Evolutionary conservation across 1,284 basidiomycete species (phyloP).

Genomic region (Violaceomyces palustris): DNA sequence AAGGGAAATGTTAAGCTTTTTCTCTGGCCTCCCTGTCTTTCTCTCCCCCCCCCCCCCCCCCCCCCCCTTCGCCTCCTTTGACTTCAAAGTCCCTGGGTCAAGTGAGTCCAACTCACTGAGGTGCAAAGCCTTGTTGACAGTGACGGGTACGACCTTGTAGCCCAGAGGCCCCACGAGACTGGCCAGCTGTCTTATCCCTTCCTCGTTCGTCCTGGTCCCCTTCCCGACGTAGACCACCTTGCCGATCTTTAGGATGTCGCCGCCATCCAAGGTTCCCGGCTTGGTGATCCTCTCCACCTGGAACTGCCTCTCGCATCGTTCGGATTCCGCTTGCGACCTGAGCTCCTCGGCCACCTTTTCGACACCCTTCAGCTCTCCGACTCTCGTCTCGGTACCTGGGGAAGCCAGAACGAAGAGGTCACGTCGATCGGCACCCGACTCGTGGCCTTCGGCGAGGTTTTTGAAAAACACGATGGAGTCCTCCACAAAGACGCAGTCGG

Average conservation of each 20-base stretch:
- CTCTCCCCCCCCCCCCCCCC: too few species aligned
- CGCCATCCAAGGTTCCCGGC: constrained; percentile 19
- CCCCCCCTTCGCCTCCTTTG: too few species aligned
- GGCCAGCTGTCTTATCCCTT: constrained; percentile 9
- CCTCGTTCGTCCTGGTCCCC: constrained; percentile 6
- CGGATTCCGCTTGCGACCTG: too few species aligned
- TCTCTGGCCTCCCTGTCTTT: too few species aligned
- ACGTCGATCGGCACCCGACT: too few species aligned
- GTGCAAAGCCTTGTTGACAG: constrained; percentile 18
- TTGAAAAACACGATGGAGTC: constrained; percentile 10
- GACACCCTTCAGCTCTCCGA: constrained; percentile 2
- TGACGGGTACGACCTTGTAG: constrained; percentile 6
- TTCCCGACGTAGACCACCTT: constrained; percentile 11
- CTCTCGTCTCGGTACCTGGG: constrained; percentile 4
- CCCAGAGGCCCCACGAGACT: background rate
- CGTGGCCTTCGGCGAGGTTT: too few species aligned
- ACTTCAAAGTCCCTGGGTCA: background rate
- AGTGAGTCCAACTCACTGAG: constrained; percentile 8
- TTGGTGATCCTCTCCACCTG: constrained; percentile 1
- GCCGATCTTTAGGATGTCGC: constrained; percentile 15
- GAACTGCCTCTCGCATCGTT: too few species aligned
- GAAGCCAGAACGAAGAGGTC: constrained; percentile 6
- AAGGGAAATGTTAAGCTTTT: background rate
- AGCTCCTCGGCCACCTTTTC: background rate
- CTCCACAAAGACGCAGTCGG: constrained; percentile 21